Evolutionary conservation across 2,329 filamentous ascomycete species (phyloP).

Genomic region (Aspergillus jensenii): DNA sequence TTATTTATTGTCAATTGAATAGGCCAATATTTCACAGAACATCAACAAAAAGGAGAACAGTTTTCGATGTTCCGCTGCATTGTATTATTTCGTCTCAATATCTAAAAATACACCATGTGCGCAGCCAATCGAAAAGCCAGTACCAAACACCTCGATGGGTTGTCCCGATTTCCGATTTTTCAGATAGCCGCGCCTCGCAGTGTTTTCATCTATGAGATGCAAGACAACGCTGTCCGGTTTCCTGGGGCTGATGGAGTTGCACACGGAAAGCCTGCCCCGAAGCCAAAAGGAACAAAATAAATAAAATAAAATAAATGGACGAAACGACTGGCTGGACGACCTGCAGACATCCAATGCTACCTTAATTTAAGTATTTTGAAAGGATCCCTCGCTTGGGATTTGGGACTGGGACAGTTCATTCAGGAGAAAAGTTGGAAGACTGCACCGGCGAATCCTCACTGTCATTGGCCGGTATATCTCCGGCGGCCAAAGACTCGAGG

Average conservation of each 20-base stretch:
- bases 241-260: no score
- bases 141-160: background rate
- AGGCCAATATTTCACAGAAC: background rate
- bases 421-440: background rate
- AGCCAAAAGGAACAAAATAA: no score
- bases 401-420: background rate
- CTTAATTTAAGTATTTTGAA: background rate
- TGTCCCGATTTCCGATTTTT: background rate
- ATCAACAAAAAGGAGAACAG: no score
- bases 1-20: no score
- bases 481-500: background rate
- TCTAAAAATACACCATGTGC: background rate
- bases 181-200: constrained; percentile 1
- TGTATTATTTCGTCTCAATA: background rate
- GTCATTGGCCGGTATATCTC: constrained; percentile 6
- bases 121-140: background rate
- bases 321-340: background rate
- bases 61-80: no score
- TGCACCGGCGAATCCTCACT: no score
- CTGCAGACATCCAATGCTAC: background rate
- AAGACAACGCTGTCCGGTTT: background rate
- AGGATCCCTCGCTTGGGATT: background rate
- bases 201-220: background rate
- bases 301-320: background rate
- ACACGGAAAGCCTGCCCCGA: no score